phyloP scores from a whole-genome alignment of 306 rosid genomes.

The Lablab purpureus region DNA sequence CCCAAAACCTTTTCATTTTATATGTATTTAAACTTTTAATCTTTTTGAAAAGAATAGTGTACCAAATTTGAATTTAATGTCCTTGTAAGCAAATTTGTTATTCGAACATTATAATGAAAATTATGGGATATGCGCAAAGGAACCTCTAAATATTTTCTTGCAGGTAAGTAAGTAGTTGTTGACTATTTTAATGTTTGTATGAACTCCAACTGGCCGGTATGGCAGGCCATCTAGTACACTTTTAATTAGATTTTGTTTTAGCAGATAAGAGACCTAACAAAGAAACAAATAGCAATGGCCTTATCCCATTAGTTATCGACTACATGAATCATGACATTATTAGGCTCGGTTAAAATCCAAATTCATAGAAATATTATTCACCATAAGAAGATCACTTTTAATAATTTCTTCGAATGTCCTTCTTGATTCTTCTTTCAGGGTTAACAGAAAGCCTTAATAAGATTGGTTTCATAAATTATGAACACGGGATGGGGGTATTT shows the following conservation, averaged over 20 bases:
- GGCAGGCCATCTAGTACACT: background rate
- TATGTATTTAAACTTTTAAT: too few species aligned
- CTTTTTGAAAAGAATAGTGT: background rate
- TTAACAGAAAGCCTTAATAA: too few species aligned
- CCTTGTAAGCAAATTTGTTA: conserved; percentile 14
- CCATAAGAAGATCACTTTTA: background rate
- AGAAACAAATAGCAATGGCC: too few species aligned
- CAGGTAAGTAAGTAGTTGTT: conserved; percentile 3
- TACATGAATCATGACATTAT: background rate
- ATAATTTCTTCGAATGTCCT: background rate
- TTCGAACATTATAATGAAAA: background rate
- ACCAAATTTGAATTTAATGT: conserved; percentile 10
- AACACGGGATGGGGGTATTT: background rate
- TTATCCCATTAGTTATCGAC: background rate
- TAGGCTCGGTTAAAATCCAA: background rate
- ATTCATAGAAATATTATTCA: background rate
- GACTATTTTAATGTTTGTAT: conserved; percentile 16
- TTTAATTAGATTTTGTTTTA: background rate
- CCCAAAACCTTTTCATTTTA: too few species aligned
- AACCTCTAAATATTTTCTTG: conserved; percentile 24
- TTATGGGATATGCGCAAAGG: conserved; percentile 12
- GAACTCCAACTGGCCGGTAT: conserved; percentile 3
- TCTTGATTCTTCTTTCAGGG: background rate
- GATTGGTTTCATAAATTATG: too few species aligned
- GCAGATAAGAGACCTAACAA: too few species aligned